phyloP scores from a whole-genome alignment of 192 early-diverging fungal species.

The Coemansia sp. region DNA sequence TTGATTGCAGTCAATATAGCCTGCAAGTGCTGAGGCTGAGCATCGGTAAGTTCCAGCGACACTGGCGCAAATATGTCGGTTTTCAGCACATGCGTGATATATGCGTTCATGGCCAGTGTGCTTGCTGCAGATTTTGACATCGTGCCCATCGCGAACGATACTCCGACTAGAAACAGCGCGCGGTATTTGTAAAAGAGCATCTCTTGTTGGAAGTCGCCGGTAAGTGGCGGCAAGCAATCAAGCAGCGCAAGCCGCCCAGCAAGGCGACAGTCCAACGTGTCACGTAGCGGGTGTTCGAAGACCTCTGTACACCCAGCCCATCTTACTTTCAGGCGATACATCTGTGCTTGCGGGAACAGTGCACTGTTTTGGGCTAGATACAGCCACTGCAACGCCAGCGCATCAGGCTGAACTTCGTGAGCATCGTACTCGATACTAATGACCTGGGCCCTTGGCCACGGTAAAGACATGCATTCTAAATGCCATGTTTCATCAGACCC shows the following conservation, averaged over 20 bases:
- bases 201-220: constrained; percentile 16
- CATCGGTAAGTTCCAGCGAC: constrained; percentile 25
- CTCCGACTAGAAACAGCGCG: constrained; percentile 34
- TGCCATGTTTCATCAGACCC: constrained; percentile 17
- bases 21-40: constrained; percentile 36
- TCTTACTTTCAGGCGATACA: constrained; percentile 37
- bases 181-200: constrained; percentile 45
- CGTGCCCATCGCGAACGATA: constrained; percentile 40
- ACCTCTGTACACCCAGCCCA: constrained; percentile 51
- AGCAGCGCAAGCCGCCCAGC: constrained; percentile 27
- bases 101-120: constrained; percentile 37
- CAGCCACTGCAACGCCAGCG: constrained; percentile 29
- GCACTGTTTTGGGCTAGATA: constrained; percentile 24
- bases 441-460: constrained; percentile 35
- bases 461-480: constrained; percentile 29
- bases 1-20: constrained; percentile 34
- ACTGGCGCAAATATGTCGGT: constrained; percentile 42
- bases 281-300: constrained; percentile 41
- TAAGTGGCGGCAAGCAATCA: constrained; percentile 18
- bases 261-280: constrained; percentile 15
- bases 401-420: constrained; percentile 33
- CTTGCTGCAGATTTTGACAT: constrained; percentile 33
- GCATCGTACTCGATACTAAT: constrained; percentile 36
- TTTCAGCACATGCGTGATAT: constrained; percentile 41
- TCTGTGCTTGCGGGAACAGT: constrained; percentile 29